Evolutionary conservation across 129 eudicot genomes (phyloP), one percentile per base, ranked within the genome.

Genomic region (Rutidosis leptorrhynchoides): DNA sequence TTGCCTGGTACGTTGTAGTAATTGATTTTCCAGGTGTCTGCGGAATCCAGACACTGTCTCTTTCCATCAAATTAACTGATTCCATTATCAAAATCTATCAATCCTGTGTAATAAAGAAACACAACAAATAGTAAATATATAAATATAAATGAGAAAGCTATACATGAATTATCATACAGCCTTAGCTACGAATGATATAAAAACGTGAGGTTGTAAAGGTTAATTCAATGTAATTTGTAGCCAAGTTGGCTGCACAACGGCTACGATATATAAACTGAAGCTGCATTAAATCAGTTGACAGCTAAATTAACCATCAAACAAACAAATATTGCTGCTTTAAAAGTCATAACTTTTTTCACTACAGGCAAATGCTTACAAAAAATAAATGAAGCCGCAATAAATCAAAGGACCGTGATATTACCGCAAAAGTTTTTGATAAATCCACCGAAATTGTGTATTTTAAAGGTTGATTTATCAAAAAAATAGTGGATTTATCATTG

Each of bases 21-120:
- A 52, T 55, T 30, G 62, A 60, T 30, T 79, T 79, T 79, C 37
- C 71, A 0, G 84, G 87, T 22, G 84, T 83, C 29, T 49, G 11
- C 5, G 83, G 87, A 15, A 48, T 76, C 76, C 75, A 71, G 19
- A 20, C 43, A 64, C 70, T 54, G 23, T 64, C 76, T 69, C 65
- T 62, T 62, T 51, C 79, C 79, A 75, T 75, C 24, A 22, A 69
- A 77, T 40, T 65, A 43, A 71, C 72, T 53, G 71, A 56, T 62
- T 52, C 78, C 81, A 75, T 76, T 12, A 64, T 64, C 8, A 12
- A 60, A 70, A 70, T 46, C 64, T 14, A 24, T 46, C 64, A 19
- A 23, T 63, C 54, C 46, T 40, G 46, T 1, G 5, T 40, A 40
- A 3, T 40, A 12, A 40, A 76, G 28, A 37, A 62, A 51, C 29